phyloP scores from a whole-genome alignment of 1,284 basidiomycete species.

The Cystobasidium slooffiae region DNA sequence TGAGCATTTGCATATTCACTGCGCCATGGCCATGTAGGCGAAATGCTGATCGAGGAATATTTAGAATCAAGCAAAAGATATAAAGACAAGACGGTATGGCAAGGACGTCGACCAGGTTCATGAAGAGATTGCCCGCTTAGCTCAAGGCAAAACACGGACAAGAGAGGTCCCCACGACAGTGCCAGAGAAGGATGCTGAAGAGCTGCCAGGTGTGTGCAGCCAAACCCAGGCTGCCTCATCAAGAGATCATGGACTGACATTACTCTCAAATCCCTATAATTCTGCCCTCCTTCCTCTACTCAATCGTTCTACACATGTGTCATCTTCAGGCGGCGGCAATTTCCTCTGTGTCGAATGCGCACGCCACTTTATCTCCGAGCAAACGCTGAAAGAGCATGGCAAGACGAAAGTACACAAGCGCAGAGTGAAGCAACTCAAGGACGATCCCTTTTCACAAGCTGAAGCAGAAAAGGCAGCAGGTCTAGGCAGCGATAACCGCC shows the following conservation, averaged over 20 bases:
- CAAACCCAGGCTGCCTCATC: too few species aligned
- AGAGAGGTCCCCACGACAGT: constrained; percentile 22
- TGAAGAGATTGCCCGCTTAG: constrained; percentile 30
- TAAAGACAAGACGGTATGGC: constrained; percentile 42
- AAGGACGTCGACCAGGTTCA: constrained; percentile 45
- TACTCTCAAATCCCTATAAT: too few species aligned
- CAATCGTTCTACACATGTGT: neutral
- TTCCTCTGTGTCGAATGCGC: constrained; percentile 45
- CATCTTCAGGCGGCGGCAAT: constrained; percentile 39
- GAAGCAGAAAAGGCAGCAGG: constrained; percentile 41
- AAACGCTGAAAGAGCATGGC: constrained; percentile 32
- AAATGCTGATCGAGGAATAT: constrained; percentile 16
- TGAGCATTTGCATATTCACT: neutral
- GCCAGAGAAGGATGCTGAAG: constrained; percentile 40
- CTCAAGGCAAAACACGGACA: constrained; percentile 25
- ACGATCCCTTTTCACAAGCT: constrained; percentile 40
- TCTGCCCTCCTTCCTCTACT: neutral
- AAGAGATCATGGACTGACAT: neutral
- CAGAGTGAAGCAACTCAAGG: constrained; percentile 44
- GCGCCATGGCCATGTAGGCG: too few species aligned
- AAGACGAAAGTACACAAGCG: constrained; percentile 43
- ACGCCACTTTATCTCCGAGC: constrained; percentile 41
- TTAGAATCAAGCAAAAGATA: constrained; percentile 32
- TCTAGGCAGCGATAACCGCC: constrained; percentile 34
- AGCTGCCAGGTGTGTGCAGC: constrained; percentile 39